phyloP scores from a whole-genome alignment of 75 land plant species.

The Cunninghamia lanceolata region DNA sequence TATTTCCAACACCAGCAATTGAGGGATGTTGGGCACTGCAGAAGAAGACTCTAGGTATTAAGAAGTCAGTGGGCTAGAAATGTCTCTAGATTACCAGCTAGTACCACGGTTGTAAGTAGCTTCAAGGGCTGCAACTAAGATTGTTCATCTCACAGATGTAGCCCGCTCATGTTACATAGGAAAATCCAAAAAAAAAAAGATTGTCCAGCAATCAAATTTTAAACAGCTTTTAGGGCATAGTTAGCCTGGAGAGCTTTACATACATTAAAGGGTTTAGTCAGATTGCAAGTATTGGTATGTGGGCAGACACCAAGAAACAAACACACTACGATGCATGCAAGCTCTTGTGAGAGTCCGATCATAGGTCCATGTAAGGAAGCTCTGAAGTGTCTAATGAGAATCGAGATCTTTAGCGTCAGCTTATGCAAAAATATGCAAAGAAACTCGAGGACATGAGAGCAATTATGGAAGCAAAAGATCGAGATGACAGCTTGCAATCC shows the following conservation, averaged over 20 bases:
- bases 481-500: constrained; percentile 66
- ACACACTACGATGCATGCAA: constrained; percentile 41
- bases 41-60: too few relatives aligned
- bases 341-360: constrained; percentile 47
- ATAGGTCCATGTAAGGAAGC: constrained; percentile 36
- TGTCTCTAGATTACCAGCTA: too few relatives aligned
- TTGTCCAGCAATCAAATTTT: constrained; percentile 70
- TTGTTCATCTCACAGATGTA: constrained; percentile 53
- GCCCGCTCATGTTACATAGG: constrained; percentile 26
- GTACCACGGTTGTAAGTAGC: too few relatives aligned
- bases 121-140: constrained; percentile 72
- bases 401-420: constrained; percentile 64
- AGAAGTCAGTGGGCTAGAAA: too few relatives aligned
- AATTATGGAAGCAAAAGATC: constrained; percentile 45
- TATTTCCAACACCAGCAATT: too few relatives aligned
- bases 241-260: constrained; percentile 88
- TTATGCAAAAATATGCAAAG: constrained; percentile 54
- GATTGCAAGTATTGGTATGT: constrained; percentile 76
- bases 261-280: constrained; percentile 78
- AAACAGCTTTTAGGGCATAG: constrained; percentile 69
- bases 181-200: constrained; percentile 40
- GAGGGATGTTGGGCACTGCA: too few relatives aligned
- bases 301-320: constrained; percentile 57
- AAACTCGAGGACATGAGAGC: constrained; percentile 51
- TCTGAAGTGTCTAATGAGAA: constrained; percentile 59